Percentiles rank a stretch among this genome's conserved stretches.
Evolutionary conservation across 768 basidiomycete species (phyloP).

Genomic region (Leccinum variicolor): DNA sequence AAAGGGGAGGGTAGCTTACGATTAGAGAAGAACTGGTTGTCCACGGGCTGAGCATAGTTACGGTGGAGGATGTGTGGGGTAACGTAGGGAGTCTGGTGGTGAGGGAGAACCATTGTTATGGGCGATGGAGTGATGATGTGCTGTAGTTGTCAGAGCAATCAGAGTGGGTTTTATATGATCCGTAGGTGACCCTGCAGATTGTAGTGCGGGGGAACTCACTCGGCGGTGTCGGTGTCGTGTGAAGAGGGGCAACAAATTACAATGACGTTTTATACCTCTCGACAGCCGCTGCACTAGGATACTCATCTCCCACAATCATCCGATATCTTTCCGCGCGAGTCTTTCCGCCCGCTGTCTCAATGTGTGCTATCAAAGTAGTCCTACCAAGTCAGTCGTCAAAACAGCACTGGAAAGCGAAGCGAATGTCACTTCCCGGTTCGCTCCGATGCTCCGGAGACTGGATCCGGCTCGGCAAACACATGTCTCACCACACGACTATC

Average conservation of each 20-base stretch:
- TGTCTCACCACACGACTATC: background rate
- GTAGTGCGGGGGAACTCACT: slow-evolving; percentile 18
- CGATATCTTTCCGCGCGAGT: slow-evolving; percentile 21
- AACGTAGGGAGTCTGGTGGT: slow-evolving; percentile 78
- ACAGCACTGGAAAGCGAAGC: background rate
- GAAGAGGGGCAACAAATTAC: slow-evolving; percentile 5
- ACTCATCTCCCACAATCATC: slow-evolving; percentile 33
- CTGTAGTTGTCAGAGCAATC: background rate
- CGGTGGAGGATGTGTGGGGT: slow-evolving; percentile 89
- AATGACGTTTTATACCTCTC: slow-evolving; percentile 26
- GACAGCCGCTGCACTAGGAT: slow-evolving; percentile 17
- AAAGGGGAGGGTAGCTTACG: slow-evolving; percentile 42
- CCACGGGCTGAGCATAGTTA: slow-evolving; percentile 73
- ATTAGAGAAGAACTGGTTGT: slow-evolving; percentile 56
- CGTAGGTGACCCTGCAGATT: slow-evolving; percentile 9
- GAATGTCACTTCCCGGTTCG: slow-evolving; percentile 11
- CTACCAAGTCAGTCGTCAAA: background rate
- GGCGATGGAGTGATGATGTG: background rate
- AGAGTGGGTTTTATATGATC: slow-evolving; percentile 24
- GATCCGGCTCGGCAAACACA: background rate
- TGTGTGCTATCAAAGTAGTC: background rate
- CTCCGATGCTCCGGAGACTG: slow-evolving; percentile 10
- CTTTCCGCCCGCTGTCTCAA: slow-evolving; percentile 14
- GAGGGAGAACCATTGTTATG: slow-evolving; percentile 63
- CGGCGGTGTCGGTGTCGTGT: slow-evolving; percentile 3